Conservation (phyloP, 345 rosid species). For the Eucalyptus urophylla region DNA sequence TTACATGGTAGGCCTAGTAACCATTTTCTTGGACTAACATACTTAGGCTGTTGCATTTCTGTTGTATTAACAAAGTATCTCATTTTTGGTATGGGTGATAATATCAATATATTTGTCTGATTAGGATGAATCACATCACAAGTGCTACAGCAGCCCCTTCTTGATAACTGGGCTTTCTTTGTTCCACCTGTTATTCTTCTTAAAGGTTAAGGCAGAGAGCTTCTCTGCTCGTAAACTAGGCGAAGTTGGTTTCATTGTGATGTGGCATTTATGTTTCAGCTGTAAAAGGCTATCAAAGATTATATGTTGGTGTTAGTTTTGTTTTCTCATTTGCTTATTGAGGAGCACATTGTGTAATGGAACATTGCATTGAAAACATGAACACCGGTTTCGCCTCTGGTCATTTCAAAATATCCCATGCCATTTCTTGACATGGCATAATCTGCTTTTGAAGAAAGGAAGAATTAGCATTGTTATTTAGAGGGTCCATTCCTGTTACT, state of each 20-base stretch:
- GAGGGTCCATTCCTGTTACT: neutral
- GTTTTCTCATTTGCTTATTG: neutral
- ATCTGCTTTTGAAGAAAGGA: neutral
- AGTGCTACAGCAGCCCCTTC: neutral
- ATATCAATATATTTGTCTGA: neutral
- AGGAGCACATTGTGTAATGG: neutral
- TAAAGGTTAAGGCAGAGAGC: neutral
- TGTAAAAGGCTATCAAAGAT: neutral
- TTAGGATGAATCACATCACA: neutral
- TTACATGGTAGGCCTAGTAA: neutral
- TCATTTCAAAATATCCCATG: neutral
- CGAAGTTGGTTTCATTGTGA: neutral
- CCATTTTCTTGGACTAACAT: neutral
- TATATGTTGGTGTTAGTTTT: neutral
- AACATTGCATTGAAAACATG: neutral
- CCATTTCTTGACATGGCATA: neutral
- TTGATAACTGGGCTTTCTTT: neutral
- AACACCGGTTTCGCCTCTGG: neutral
- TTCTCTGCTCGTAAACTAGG: neutral
- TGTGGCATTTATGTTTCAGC: neutral
- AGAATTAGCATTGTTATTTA: neutral
- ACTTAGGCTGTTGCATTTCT: neutral
- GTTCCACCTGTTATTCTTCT: neutral
- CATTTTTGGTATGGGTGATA: neutral
- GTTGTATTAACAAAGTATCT: neutral